Base-by-base conservation (phyloP, 2,329 filamentous ascomycete genomes). In the Claviceps citrina region DNA sequence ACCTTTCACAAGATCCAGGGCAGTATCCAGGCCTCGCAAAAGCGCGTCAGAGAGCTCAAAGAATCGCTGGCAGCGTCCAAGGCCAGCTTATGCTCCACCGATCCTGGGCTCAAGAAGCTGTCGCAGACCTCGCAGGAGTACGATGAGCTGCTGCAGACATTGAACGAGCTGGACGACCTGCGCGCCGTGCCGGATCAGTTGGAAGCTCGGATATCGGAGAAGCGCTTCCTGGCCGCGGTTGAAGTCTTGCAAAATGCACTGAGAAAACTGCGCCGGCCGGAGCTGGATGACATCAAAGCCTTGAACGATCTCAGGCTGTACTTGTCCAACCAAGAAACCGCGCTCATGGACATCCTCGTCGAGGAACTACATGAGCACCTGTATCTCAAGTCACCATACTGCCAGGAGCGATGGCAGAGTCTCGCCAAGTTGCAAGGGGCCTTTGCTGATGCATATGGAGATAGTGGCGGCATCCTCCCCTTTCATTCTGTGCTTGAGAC, bases 1-100 rank as follows among this genome's bases (percentile, higher is more conserved):
- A 96, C 89, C 16, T 98, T 96, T 56, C 93, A 98, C 67, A 95
- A 93, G 61, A 98, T 98, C 45, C 91, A 98, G 59, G 77, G 79
- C 39, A 94, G 85, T 61, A 91, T 98, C 48, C 83, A 89, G 52
- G 70, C 76, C 38, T 94, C 86, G 13, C 91, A 98, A 60, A 78
- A 78, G 52, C 78, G 85, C 44, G 84, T 98, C 40, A 77, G 89
- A 43, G 67, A 70, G 10, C 67, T 98, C 46, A 91, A 89, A 58
- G 77, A 86, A 42, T 85, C 84, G n/a, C 67, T 98, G 42, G 72
- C 78, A 12, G 73, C 77, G 40, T 81, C 89, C 33, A 93, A 93
- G 60, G 68, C 73, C 4, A 87, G 81, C 49, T 73, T 98, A 35
- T 81, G 85, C 45, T 78, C 78, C 2, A 86, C 85, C 5, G 87